Conservation (phyloP, 371 early-diverging fungal genomes). For the Saksenaea vasiformis region DNA sequence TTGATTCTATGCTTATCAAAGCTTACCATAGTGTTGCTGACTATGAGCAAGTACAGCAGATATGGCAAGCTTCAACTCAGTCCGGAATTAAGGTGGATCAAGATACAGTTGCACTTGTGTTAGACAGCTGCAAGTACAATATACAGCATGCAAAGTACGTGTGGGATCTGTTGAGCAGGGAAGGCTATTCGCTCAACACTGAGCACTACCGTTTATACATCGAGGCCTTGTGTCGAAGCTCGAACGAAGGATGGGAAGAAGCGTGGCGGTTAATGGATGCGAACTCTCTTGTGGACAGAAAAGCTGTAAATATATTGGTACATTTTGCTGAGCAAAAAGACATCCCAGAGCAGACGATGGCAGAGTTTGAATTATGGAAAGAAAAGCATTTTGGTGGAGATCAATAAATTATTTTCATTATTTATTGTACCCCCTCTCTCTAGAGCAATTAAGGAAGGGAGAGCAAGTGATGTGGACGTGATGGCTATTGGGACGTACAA, state of each 20-base stretch:
- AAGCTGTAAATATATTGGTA: background rate
- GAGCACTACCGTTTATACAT: conserved; percentile 47
- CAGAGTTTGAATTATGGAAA: background rate
- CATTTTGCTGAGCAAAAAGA: background rate
- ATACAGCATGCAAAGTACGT: conserved; percentile 23
- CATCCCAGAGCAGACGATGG: background rate
- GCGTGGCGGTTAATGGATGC: conserved; percentile 22
- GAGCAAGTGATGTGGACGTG: background rate
- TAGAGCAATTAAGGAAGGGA: background rate
- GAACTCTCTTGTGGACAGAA: conserved; percentile 11
- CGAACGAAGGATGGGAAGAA: conserved; percentile 31
- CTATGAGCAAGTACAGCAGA: conserved; percentile 25
- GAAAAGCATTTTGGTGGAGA: background rate
- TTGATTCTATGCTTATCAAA: conserved; percentile 39
- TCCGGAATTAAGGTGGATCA: conserved; percentile 16
- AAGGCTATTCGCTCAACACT: conserved; percentile 29
- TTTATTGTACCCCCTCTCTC: background rate
- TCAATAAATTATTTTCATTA: background rate
- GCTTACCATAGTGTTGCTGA: conserved; percentile 34
- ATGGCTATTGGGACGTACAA: background rate
- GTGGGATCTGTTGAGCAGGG: conserved; percentile 27
- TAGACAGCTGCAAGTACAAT: conserved; percentile 31
- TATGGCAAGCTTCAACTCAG: conserved; percentile 32
- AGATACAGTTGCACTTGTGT: conserved; percentile 21
- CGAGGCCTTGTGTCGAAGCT: conserved; percentile 42